Evolutionary conservation across 495 filamentous ascomycete genomes (phyloP), one percentile per base, ranked within the genome.

Genomic region (Thozetella sp.): DNA sequence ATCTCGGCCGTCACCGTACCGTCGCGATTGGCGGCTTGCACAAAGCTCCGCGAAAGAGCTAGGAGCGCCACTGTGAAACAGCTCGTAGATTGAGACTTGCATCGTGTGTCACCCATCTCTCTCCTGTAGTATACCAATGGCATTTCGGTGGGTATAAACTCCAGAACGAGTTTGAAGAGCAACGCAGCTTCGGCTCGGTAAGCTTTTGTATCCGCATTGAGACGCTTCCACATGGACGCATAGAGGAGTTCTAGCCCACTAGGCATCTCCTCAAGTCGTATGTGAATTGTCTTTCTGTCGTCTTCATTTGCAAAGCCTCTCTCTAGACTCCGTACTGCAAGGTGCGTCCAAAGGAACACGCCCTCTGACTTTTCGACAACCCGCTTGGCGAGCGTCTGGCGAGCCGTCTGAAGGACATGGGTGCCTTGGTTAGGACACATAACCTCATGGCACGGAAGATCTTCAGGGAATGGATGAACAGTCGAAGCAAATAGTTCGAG

Each of bases 151-250:
- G 30, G 30, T 6, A 6, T 15, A 37, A 6, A 37, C 6, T 37
- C 30, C 6, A 37, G 30, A 15, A 15, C 30, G 6, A 37, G 15
- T 6, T 37, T 37, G 30, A 37, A 37, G 6, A 37, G 6, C 15
- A 6, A 15, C 15, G 30, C 30, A 37, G 57, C 51, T n/a, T 53
- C 51, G 25, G 30, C 26, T 27, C 54, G 40, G 24, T 60, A 60
- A 19, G 20, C 17, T n/a, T 24, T 24, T 19, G 50, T 46, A 51
- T 60, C 51, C 19, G 9, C 23, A 26, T 60, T 60, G 30, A 45
- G 51, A 20, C 52, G 53, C n/a, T 60, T 30, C 57, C 57, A 60
- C 52, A 60, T 60, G 25, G 43, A 52, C 37, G 25, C 34, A 23
- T 54, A 60, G 25, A 60, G 13, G 1, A 22, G 30, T 22, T 60